Evolutionary conservation across 1,284 basidiomycete genomes (phyloP).

Genomic region (Microbotryum lychnidis-dioicae): DNA sequence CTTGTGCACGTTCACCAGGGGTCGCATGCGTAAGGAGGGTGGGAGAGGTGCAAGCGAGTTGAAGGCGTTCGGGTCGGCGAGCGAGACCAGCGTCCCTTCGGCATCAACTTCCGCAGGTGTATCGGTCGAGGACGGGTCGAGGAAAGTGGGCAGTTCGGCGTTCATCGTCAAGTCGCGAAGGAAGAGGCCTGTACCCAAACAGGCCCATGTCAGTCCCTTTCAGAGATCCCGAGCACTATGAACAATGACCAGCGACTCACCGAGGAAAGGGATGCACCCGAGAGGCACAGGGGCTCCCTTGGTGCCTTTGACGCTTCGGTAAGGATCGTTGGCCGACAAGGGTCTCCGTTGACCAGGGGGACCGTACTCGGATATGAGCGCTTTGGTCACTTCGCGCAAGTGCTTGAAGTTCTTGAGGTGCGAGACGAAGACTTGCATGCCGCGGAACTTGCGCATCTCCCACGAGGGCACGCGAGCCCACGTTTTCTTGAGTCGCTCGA

Average conservation of each 20-base stretch:
- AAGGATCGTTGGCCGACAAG: constrained; percentile 17
- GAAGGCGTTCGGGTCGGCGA: constrained; percentile 14
- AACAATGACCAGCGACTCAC: constrained; percentile 42
- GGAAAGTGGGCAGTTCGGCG: constrained; percentile 63
- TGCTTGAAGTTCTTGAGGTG: constrained; percentile 52
- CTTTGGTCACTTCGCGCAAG: constrained; percentile 58
- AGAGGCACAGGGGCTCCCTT: not conserved
- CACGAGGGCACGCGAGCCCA: constrained; percentile 62
- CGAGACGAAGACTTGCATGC: constrained; percentile 62
- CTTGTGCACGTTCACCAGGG: constrained; percentile 79
- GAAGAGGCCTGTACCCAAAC: constrained; percentile 52
- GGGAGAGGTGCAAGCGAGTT: constrained; percentile 45
- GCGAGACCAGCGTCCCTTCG: constrained; percentile 1
- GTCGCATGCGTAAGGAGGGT: constrained; percentile 43
- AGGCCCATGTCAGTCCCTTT: not conserved
- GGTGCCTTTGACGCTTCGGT: constrained; percentile 24
- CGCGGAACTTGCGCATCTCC: constrained; percentile 67
- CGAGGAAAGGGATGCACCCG: constrained; percentile 66
- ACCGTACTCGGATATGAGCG: constrained; percentile 51
- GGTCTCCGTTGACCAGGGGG: constrained; percentile 46
- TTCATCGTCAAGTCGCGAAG: constrained; percentile 61
- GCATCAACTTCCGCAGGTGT: constrained; percentile 58
- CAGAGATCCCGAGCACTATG: no score
- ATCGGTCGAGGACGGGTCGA: constrained; percentile 70
- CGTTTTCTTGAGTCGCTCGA: constrained; percentile 58